A percentile compares a stretch with the other conserved stretches of the same genome.
Evolutionary conservation across 345 rosid species (phyloP).

Genomic region (Aquilaria yunnanensis): DNA sequence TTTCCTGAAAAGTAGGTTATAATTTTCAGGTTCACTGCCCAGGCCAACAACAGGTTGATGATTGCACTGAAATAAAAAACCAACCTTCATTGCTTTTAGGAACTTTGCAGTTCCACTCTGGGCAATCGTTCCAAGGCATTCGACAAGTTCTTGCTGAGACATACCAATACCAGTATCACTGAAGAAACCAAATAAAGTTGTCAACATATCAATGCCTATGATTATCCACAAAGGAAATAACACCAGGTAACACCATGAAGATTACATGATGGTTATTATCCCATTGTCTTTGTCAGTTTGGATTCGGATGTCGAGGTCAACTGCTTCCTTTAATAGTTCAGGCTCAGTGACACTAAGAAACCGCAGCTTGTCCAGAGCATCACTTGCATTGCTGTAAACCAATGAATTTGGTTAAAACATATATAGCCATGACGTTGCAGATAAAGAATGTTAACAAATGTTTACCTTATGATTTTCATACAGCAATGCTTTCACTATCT

Average conservation of each 20-base stretch:
- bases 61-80: not conserved
- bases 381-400: slow-evolving; percentile 84
- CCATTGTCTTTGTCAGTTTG: slow-evolving; percentile 87
- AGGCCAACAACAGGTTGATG: not conserved
- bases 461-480: too few relatives aligned
- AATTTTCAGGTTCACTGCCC: slow-evolving; percentile 12
- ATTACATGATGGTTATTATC: slow-evolving; percentile 65
- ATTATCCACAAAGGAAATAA: not conserved
- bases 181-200: slow-evolving; percentile 17
- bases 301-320: slow-evolving; percentile 83
- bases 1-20: slow-evolving; percentile 51
- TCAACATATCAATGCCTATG: not conserved
- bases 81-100: slow-evolving; percentile 83
- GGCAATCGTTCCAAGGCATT: slow-evolving; percentile 97
- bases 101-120: slow-evolving; percentile 99
- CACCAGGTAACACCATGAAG: not conserved
- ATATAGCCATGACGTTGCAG: too few relatives aligned
- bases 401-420: too few relatives aligned
- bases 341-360: slow-evolving; percentile 80
- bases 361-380: slow-evolving; percentile 93
- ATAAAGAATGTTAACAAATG: too few relatives aligned
- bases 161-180: slow-evolving; percentile 97
- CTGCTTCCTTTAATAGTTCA: slow-evolving; percentile 60
- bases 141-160: slow-evolving; percentile 87
- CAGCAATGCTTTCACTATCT: too few relatives aligned